A percentile compares a stretch with the other conserved stretches of the same genome.
These are phyloP conservation scores for Metschnikowia gelsemii DNA, from an alignment of 805 yeast genomes.

Conservation along the genomic window DNA sequence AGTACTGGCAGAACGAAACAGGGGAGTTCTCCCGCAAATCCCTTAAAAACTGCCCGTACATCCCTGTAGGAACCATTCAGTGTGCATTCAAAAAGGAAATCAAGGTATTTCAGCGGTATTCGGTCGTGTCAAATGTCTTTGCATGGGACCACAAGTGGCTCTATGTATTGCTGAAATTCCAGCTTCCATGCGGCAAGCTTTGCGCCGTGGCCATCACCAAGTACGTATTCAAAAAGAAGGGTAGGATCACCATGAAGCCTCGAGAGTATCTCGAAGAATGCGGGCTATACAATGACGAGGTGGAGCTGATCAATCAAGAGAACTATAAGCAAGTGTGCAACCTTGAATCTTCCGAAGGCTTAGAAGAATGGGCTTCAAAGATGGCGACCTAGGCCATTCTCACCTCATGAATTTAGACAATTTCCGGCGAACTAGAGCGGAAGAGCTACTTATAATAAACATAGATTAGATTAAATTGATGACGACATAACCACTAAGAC, in stretches of 20 bases:
- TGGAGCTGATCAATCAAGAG: conserved; percentile 38
- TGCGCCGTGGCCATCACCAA: conserved; percentile 69
- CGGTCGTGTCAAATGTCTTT: conserved; percentile 55
- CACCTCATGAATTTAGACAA: not conserved
- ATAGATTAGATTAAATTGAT: too few species aligned
- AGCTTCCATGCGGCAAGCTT: conserved; percentile 24
- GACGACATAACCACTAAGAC: too few species aligned
- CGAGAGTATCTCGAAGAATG: conserved; percentile 52
- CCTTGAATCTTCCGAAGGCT: conserved; percentile 34
- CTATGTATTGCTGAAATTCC: conserved; percentile 63
- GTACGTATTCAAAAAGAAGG: conserved; percentile 72
- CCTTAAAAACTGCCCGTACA: conserved; percentile 49
- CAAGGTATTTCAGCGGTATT: conserved; percentile 59
- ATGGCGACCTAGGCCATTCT: conserved; percentile 3
- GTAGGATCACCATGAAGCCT: conserved; percentile 74
- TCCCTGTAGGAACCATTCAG: conserved; percentile 75
- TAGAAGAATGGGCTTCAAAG: conserved; percentile 34
- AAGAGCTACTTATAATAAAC: not conserved
- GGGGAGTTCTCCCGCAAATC: conserved; percentile 32
- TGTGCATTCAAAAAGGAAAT: conserved; percentile 72
- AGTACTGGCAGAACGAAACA: conserved; percentile 39
- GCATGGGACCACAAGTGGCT: conserved; percentile 92
- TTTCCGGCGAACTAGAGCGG: too few species aligned
- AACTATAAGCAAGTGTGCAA: conserved; percentile 42
- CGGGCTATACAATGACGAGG: conserved; percentile 56